Evolutionary conservation across 768 basidiomycete genomes (phyloP), one percentile per base, ranked within the genome.

Genomic region (Termitomyces sp.): DNA sequence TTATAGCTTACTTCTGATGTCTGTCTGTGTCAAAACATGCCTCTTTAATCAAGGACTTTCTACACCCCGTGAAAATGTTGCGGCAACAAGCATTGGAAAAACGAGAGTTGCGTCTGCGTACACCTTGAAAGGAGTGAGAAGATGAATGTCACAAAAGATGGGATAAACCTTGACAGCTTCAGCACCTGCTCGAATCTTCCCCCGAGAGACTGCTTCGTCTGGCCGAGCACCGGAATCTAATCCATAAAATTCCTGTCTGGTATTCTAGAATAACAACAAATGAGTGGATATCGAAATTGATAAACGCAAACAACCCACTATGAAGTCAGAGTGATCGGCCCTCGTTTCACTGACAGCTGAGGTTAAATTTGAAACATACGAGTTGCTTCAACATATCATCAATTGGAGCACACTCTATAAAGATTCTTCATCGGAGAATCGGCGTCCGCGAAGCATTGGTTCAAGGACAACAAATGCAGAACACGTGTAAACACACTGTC

Each of bases 201-300:
- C 97, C 97, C 97, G 98, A 3, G 91, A 94, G 24, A 99, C 84
- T 1, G 97, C 97, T 71, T 99, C 97, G 64, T 99, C 97, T 9
- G 97, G 97, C 56, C 92, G 78, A 32, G 97, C 95, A 17, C 96
- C 96, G 6, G 95, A 95, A 69, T 98, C 96, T 8, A 94, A 98
- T 2, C 97, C 97, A 68, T 99, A 97, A 61, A 97, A 99, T 74
- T 99, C 97, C 75, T 99, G 94, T 0, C 96, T 97, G 1, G 97
- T 99, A 66, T 98, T 99, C 90, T 93, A 6, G 24, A 22, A 12
- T 69, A 30, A 35, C 11, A 12, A n/a, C 19, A 3, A 4, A 22
- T 52, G 22, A 44, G 32, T 21, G 17, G 8, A 44, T 17, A 44
- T n/a, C 15, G 10, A 2, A 21, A 43, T 15, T 3, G 11, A 11